Base-by-base conservation (phyloP, 2,329 filamentous ascomycete genomes). In the Ophiosphaerella korrae region DNA sequence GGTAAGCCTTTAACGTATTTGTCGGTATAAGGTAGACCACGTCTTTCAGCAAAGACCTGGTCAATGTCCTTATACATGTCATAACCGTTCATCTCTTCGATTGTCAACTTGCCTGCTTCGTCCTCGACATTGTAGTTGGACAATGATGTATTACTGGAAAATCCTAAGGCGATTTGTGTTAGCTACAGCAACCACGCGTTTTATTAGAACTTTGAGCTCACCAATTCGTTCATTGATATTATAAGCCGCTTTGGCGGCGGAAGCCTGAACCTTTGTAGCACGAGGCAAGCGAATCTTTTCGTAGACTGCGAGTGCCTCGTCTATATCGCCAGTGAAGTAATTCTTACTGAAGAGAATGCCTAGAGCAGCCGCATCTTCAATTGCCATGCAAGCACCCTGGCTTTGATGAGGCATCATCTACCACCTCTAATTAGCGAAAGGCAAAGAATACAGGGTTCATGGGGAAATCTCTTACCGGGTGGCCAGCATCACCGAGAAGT, bases 371-470 rank as follows among this genome's bases (percentile, higher is more conserved):
- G 84, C 83, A 52, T 88, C 85, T 65, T 88, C 85, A 38, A 88
- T 86, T 0, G 85, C 84, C 84, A 86, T 86, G 58, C 84, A 87
- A 0, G 85, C 85, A 3, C 86, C 86, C 67, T 89, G 86, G 49
- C 82, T 85, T 65, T 88, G 86, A 62, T 89, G 80, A 1, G 86
- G 85, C 81, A 88, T 84, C 83, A 87, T 87, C 71, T 67, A 74
- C 12, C 11, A 29, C 7, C 7, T 2, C 11, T 4, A 29, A 6
- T 29, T 29, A 29, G 26, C 26, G 3, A 7, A 29, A 6, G 26
- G 7, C 11, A 6, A 7, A 29, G 26, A 29, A 29, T 8, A 29
- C 7, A 29, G 7, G 11, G 11, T 29, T 29, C 26, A 7, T 7
- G 26, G 26, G 7, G 26, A 2, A 29, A 11, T 29, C 26, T 29